These are phyloP conservation scores for Tuber aestivum DNA, from an alignment of 495 filamentous ascomycete species.

Conservation along the genomic window DNA sequence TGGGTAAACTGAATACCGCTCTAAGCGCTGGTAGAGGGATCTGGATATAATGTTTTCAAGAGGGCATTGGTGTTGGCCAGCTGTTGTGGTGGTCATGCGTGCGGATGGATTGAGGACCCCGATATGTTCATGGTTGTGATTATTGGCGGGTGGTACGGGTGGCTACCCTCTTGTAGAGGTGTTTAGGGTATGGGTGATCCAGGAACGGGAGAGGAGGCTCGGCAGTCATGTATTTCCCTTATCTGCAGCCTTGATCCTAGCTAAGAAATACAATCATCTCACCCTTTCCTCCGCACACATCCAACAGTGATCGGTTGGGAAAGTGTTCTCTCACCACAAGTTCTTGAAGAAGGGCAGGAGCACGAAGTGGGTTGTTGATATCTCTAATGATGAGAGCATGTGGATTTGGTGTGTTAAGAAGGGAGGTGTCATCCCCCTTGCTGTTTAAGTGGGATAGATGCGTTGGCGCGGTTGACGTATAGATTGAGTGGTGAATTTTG, in stretches of 20 bases:
- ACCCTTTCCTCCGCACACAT: too few relatives aligned
- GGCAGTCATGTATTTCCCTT: too few relatives aligned
- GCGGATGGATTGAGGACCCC: constrained; percentile 31
- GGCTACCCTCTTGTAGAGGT: too few relatives aligned
- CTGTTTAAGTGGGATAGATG: not conserved
- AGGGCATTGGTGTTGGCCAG: constrained; percentile 11
- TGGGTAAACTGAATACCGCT: constrained; percentile 12
- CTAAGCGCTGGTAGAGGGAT: constrained; percentile 12
- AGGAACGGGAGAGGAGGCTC: too few relatives aligned
- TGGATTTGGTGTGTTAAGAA: constrained; percentile 17
- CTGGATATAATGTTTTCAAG: constrained; percentile 15
- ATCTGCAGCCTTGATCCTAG: too few relatives aligned
- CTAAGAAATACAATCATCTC: too few relatives aligned
- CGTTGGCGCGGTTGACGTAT: not conserved
- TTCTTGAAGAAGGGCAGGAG: constrained; percentile 19
- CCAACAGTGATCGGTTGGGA: constrained; percentile 42
- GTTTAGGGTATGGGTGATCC: too few relatives aligned
- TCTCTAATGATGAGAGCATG: not conserved
- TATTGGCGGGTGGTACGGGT: too few relatives aligned
- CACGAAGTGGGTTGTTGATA: constrained; percentile 7
- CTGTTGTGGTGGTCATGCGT: constrained; percentile 21
- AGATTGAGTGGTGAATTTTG: not conserved
- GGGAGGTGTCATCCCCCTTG: constrained; percentile 8
- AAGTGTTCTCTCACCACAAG: constrained; percentile 21
- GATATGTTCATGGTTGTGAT: constrained; percentile 11